Conservation (phyloP, 192 early-diverging fungal genomes). For the Gamsiella multidivaricata region DNA sequence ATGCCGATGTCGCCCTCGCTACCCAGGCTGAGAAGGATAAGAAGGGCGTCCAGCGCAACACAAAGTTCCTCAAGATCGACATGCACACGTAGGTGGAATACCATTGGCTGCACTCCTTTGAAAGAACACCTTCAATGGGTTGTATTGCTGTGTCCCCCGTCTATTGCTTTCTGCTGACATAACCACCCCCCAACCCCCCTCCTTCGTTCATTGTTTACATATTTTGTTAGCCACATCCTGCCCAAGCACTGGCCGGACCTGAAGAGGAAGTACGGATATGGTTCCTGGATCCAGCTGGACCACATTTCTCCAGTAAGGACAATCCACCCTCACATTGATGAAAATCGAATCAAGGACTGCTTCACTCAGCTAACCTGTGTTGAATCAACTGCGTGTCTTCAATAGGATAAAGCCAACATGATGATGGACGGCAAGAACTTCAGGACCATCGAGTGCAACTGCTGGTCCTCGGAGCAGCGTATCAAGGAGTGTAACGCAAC, state of each 20-base stretch:
- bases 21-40: conserved; percentile 49
- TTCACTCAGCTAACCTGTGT: too few relatives aligned
- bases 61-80: conserved; percentile 61
- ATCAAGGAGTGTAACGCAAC: conserved; percentile 65
- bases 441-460: conserved; percentile 74
- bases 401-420: conserved; percentile 70
- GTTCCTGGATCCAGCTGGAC: conserved; percentile 59
- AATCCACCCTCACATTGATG: too few relatives aligned
- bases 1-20: conserved; percentile 38
- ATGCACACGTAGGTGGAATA: conserved; percentile 59
- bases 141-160: too few relatives aligned
- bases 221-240: conserved; percentile 65
- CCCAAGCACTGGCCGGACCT: conserved; percentile 72
- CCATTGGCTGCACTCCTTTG: too few relatives aligned
- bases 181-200: not conserved
- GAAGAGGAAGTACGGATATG: conserved; percentile 70
- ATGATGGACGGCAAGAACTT: conserved; percentile 77
- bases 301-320: conserved; percentile 55
- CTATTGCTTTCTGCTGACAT: not conserved
- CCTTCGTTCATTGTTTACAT: not conserved
- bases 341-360: too few relatives aligned
- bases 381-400: too few relatives aligned
- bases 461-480: conserved; percentile 72
- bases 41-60: conserved; percentile 45
- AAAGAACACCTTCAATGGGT: too few relatives aligned